Evolutionary conservation across 768 basidiomycete genomes (phyloP), one percentile per base, ranked within the genome.

Genomic region (Naganishia antarctica): DNA sequence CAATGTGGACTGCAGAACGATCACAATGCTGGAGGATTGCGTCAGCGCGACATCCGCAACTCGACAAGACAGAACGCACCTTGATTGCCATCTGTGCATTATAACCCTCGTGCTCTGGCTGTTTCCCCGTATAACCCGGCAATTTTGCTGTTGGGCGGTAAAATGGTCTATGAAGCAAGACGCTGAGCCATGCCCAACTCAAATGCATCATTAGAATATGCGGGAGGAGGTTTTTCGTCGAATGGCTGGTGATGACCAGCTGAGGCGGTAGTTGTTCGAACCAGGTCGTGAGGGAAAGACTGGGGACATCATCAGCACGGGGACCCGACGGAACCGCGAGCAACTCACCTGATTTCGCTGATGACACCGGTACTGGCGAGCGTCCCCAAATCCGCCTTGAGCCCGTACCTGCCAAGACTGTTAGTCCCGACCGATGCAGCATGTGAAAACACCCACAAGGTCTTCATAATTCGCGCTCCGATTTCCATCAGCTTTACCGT

Each of bases 131-230:
- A 31, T 47, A 43, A 8, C 50, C 45, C 8, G 70, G 67, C 29
- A 71, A 32, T 18, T 63, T 50, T 3, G 67, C 67, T 2, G 68
- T 28, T 2, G 73, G 66, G 11, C 73, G 70, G 48, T 74, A 74
- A 61, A 70, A 71, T 3, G 73, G 73, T 18, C 70, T 69, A 64
- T 74, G 71, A 15, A 74, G 69, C 11, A 74, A 64, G 23, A 74
- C 72, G 1, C 65, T 65, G 25, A 71, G 61, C 73, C 71, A 74
- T 31, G 70, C 71, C 46, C 68, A 66, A 21, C 70, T 64, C 3
- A 74, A 59, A 59, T 74, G 73, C 50, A 74, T 58, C 68, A 71
- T 70, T 3, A 74, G 49, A 25, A 74, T 70, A 48, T 74, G 73
- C 0, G 73, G 73, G 12, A 74, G 53, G 5, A 63, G 70, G 49